Conservation (phyloP, 192 early-diverging fungal genomes). For the Dissophora ornata region DNA sequence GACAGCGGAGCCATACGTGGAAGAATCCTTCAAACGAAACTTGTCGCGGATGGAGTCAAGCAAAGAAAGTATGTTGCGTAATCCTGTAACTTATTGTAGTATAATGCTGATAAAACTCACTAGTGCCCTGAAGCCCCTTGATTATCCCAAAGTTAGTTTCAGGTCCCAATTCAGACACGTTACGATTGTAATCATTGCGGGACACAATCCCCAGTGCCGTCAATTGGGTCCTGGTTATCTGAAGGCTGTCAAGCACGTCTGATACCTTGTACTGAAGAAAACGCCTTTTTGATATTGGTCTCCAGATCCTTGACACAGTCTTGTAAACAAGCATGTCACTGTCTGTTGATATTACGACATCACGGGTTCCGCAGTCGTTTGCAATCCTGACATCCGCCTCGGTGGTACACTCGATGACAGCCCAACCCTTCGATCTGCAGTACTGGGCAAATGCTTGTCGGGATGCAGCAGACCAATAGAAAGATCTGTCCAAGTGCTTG, state of each 20-base stretch:
- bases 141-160: conserved; percentile 6
- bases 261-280: not conserved
- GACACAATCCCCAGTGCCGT: not conserved
- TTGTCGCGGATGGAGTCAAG: conserved; percentile 18
- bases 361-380: not conserved
- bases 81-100: not conserved
- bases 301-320: not conserved
- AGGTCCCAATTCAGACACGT: not conserved
- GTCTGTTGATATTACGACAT: not conserved
- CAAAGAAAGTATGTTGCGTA: not conserved
- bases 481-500: not conserved
- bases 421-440: not conserved
- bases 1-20: conserved; percentile 13
- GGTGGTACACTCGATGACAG: not conserved
- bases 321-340: not conserved
- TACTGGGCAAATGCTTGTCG: not conserved
- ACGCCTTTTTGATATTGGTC: no score
- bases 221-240: not conserved
- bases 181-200: conserved; percentile 1
- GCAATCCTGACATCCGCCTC: conserved; percentile 8
- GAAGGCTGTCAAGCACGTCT: not conserved
- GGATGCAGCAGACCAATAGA: not conserved
- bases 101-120: no score
- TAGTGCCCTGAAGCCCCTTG: not conserved
- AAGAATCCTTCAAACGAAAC: conserved; percentile 19